Evolutionary conservation across 768 basidiomycete species (phyloP).

Genomic region (Strobilomyces echinocephalus): DNA sequence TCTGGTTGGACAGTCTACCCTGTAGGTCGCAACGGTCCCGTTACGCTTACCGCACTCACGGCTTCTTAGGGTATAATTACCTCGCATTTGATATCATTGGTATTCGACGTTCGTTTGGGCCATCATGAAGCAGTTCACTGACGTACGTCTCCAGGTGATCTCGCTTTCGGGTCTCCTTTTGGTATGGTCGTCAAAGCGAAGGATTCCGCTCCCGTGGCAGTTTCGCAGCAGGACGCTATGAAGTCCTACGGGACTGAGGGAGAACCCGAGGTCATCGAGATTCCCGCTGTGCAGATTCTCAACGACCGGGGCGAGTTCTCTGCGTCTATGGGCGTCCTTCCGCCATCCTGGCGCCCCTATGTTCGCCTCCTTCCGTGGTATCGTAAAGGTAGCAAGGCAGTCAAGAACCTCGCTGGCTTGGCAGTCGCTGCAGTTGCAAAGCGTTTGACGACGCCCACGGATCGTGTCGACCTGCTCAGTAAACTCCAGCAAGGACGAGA

Average conservation of each 20-base stretch:
- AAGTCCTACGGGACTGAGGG: constrained; percentile 46
- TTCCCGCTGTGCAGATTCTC: constrained; percentile 81
- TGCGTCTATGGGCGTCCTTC: constrained; percentile 76
- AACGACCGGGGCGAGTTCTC: constrained; percentile 87
- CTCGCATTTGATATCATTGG: constrained; percentile 78
- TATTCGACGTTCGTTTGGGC: background rate
- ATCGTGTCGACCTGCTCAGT: constrained; percentile 75
- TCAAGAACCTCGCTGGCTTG: constrained; percentile 71
- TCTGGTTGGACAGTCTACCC: constrained; percentile 73
- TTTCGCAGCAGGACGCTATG: constrained; percentile 51
- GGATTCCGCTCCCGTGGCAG: constrained; percentile 68
- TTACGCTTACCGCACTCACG: constrained; percentile 3
- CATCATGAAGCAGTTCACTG: background rate
- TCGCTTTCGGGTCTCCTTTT: constrained; percentile 84
- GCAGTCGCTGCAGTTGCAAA: constrained; percentile 77
- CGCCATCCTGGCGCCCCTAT: constrained; percentile 64
- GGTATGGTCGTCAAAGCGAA: constrained; percentile 77
- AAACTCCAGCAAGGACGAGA: constrained; percentile 79
- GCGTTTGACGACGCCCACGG: constrained; percentile 61
- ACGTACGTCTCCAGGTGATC: constrained; percentile 39
- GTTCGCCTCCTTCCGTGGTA: constrained; percentile 74
- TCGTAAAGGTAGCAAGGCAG: constrained; percentile 57
- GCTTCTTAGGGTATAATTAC: constrained; percentile 48
- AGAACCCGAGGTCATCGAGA: constrained; percentile 46
- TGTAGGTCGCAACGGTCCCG: constrained; percentile 40